Percentiles rank a stretch among this genome's conserved stretches.
These are phyloP conservation scores for Colletotrichum abscissum DNA, from an alignment of 2,329 filamentous ascomycete species.

Conservation along the genomic window DNA sequence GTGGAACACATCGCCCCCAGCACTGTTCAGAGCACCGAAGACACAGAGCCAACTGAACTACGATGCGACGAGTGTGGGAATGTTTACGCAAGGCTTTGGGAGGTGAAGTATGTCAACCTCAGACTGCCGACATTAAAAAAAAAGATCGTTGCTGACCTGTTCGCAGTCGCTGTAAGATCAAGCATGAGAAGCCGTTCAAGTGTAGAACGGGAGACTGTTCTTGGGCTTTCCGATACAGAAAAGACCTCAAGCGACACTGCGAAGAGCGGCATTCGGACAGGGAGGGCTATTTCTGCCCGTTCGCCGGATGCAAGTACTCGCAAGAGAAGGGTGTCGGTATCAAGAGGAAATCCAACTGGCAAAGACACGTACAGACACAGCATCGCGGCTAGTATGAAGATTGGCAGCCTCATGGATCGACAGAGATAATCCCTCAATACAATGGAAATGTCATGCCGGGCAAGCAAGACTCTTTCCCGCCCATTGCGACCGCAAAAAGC, in stretches of 20 bases:
- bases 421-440: background rate
- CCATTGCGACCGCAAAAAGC: background rate
- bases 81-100: background rate
- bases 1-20: background rate
- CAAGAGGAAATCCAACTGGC: conserved; percentile 1
- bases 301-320: conserved; percentile 14
- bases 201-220: conserved; percentile 19
- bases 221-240: conserved; percentile 14
- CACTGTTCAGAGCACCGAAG: background rate
- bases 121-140: background rate
- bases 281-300: conserved; percentile 11
- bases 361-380: conserved; percentile 1
- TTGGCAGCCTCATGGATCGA: background rate
- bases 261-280: background rate
- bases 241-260: conserved; percentile 24
- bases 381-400: background rate
- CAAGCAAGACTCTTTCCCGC: no score
- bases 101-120: background rate
- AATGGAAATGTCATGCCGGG: background rate
- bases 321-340: background rate
- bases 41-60: background rate
- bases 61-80: background rate
- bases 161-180: background rate
- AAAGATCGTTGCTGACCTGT: background rate
- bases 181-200: conserved; percentile 8